phyloP scores from a whole-genome alignment of 768 basidiomycete genomes.

The Steccherinum ochraceum region DNA sequence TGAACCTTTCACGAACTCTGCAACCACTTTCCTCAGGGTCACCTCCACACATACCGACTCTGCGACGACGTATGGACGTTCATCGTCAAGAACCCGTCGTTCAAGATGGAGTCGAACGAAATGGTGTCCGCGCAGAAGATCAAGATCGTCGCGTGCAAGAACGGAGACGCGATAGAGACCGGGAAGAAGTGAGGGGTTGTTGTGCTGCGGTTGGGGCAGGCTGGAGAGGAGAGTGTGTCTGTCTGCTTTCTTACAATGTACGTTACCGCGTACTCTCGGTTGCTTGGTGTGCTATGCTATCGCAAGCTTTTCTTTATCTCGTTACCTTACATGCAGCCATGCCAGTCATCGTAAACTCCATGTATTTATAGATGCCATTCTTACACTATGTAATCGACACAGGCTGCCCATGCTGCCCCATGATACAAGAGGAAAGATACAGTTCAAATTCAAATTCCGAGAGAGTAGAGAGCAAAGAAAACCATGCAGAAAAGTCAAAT shows the following conservation, averaged over 20 bases:
- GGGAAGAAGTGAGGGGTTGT: slow-evolving; percentile 55
- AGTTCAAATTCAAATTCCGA: no score
- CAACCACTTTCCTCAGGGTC: slow-evolving; percentile 44
- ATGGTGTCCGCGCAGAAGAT: slow-evolving; percentile 69
- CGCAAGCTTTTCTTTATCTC: background rate
- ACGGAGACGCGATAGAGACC: slow-evolving; percentile 80
- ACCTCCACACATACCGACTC: slow-evolving; percentile 85
- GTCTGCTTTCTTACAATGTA: no score
- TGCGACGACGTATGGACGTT: slow-evolving; percentile 99
- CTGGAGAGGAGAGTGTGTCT: background rate
- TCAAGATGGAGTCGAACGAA: slow-evolving; percentile 95
- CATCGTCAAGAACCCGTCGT: slow-evolving; percentile 84
- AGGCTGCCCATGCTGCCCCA: background rate
- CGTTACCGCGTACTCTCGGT: no score
- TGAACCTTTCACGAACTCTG: background rate
- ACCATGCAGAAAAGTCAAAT: background rate
- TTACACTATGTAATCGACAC: background rate
- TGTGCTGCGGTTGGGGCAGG: background rate
- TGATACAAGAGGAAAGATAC: background rate
- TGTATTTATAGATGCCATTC: background rate
- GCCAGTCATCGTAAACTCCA: background rate
- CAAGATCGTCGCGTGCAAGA: slow-evolving; percentile 99
- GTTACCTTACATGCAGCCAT: background rate
- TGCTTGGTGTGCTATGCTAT: background rate
- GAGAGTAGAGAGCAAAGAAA: background rate